phyloP scores from a whole-genome alignment of 768 basidiomycete species.

The Hygrocybe coccinea region DNA sequence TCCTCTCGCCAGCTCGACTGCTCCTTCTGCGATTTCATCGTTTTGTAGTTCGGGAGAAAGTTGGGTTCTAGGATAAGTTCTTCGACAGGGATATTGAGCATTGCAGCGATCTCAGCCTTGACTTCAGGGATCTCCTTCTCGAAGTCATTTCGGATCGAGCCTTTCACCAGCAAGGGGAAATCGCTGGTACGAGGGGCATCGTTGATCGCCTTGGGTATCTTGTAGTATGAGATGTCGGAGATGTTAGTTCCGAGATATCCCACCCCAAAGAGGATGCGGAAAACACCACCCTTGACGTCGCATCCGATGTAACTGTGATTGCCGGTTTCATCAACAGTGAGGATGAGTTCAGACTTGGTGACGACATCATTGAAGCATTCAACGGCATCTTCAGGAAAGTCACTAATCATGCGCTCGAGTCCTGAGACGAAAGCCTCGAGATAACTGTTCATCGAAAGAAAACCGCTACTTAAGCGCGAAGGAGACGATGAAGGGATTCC shows the following conservation, averaged over 20 bases:
- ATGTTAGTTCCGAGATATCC: constrained; percentile 31
- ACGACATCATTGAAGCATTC: constrained; percentile 37
- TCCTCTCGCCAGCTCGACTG: constrained; percentile 21
- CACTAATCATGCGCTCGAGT: constrained; percentile 26
- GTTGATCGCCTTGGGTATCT: constrained; percentile 31
- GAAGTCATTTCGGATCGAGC: constrained; percentile 32
- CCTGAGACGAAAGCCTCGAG: constrained; percentile 34
- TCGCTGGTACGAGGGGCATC: constrained; percentile 27
- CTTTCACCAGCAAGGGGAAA: constrained; percentile 31
- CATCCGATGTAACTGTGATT: constrained; percentile 27
- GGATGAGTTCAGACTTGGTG: constrained; percentile 29
- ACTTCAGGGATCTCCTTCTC: constrained; percentile 28
- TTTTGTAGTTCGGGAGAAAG: constrained; percentile 33
- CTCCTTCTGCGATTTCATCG: constrained; percentile 24
- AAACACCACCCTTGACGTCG: constrained; percentile 38
- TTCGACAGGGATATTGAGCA: constrained; percentile 20
- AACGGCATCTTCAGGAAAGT: constrained; percentile 35
- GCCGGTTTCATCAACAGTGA: constrained; percentile 32
- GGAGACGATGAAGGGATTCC: background rate
- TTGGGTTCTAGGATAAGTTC: constrained; percentile 37
- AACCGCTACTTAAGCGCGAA: too few relatives aligned
- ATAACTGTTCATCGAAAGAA: constrained; percentile 23
- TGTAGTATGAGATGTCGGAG: constrained; percentile 18
- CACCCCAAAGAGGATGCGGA: constrained; percentile 36
- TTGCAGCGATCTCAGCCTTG: constrained; percentile 24